These are phyloP conservation scores for Zalaria sp. DNA, from an alignment of 2,329 filamentous ascomycete genomes.

Conservation along the genomic window DNA sequence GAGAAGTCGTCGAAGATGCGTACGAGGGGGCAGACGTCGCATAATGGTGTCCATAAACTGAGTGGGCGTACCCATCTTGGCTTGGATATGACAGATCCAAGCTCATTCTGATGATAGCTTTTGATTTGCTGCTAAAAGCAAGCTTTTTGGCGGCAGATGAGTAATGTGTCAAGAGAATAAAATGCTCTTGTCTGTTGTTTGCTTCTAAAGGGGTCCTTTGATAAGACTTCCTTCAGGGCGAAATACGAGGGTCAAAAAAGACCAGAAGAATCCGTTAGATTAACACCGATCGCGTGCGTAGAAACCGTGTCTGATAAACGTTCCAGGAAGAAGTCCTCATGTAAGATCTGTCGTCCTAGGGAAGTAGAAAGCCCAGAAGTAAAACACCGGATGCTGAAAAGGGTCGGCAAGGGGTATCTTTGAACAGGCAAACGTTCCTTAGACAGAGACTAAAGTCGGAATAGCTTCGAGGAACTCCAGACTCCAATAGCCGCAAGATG, in stretches of 20 bases:
- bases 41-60: neutral
- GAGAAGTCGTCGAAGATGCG: neutral
- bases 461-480: neutral
- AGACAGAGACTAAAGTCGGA: neutral
- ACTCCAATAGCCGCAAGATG: no score
- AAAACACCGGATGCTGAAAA: no score
- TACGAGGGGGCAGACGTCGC: neutral
- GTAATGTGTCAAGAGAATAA: no score
- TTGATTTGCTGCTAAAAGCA: constrained; percentile 1
- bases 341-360: no score
- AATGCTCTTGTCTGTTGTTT: no score
- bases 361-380: no score
- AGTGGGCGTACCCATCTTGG: constrained; percentile 3
- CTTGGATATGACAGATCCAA: constrained; percentile 1
- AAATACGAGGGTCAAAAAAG: constrained; percentile 1
- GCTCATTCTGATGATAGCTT: neutral
- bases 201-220: no score
- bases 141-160: neutral
- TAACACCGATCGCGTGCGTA: constrained; percentile 5
- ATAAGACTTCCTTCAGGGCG: neutral
- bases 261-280: constrained; percentile 7
- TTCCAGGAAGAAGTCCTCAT: neutral
- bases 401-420: no score
- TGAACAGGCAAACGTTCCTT: no score
- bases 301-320: neutral